Evolutionary conservation across 257 asterid genomes (phyloP).

Genomic region (Sherardia arvensis): DNA sequence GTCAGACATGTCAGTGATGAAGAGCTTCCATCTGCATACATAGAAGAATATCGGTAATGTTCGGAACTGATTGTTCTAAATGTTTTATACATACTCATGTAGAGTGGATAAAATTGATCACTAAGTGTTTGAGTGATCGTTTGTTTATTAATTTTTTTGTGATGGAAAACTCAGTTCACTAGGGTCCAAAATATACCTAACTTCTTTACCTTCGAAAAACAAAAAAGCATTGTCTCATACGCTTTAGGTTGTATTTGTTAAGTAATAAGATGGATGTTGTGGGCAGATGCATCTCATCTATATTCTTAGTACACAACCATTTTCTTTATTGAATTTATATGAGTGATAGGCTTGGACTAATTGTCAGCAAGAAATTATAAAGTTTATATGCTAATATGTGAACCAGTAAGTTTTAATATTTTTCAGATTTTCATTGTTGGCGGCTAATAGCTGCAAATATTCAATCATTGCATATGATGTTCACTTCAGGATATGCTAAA

Average conservation of each 20-base stretch:
- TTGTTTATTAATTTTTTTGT: not conserved
- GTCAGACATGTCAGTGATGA: conserved; percentile 81
- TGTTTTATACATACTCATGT: not conserved
- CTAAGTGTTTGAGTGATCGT: not conserved
- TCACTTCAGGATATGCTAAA: not conserved
- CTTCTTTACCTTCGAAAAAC: not conserved
- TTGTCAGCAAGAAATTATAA: not conserved
- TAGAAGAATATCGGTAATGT: conserved; percentile 79
- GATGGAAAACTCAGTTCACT: not conserved
- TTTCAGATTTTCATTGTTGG: not conserved
- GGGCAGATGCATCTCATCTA: not conserved
- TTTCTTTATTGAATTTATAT: not conserved
- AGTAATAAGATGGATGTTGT: not conserved
- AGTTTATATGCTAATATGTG: not conserved
- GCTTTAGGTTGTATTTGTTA: not conserved
- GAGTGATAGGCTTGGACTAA: not conserved
- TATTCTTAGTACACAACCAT: not conserved
- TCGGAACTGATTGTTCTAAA: not conserved
- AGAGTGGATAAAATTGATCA: not conserved
- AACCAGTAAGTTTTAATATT: not conserved
- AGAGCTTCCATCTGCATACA: conserved; percentile 79
- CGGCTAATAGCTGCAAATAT: not conserved
- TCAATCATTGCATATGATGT: not conserved
- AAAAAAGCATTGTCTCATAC: not conserved
- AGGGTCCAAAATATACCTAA: not conserved